Base-by-base conservation (phyloP, 257 asterid species). In the Nicotiana tabacum region DNA sequence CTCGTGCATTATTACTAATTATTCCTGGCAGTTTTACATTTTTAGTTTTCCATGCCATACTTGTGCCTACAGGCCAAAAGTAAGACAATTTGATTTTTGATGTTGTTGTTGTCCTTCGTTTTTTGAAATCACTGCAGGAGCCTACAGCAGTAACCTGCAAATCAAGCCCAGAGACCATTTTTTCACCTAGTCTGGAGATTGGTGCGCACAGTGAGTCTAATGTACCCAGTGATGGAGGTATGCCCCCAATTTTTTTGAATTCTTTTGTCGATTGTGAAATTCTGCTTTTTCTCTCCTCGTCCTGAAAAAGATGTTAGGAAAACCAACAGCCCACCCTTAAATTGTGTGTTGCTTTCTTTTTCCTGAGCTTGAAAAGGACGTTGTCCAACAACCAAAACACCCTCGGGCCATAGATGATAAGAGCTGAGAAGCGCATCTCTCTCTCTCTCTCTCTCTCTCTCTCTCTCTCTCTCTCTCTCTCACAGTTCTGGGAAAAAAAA, bases 151-250 rank as follows among this genome's bases (percentile, higher is more conserved):
- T 90, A 81, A 77, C 90, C 61, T 89, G 92, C 86, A 32, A 92
- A 33, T 83, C 96, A 83, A 90, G 92, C 89, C 81, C 87, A 21
- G 97, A 91, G 85, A 90, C 97, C n/a, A 92, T 95, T 77, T 93
- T 93, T 85, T 95, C 98, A 32, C 95, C 95, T 24, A 88, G 91
- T 85, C 83, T 90, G 85, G 97, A 92, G 80, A 86, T 89, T 51
- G 92, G 89, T 80, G 82, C 83, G 66, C 82, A 87, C 81, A 78
- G 32, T 57, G 85, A 83, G 67, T 83, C 84, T 61, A 82, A 66
- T 58, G 29, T 66, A 58, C 79, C 76, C 66, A 77, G 74, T 66
- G 83, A 81, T 85, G 94, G 87, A 89, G 99, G 99, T 94, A 84
- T 70, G 33, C 80, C 80, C 29, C 43, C 29, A 76, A 27, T 76